A percentile compares a stretch with the other conserved stretches of the same genome.
Conservation (phyloP, 805 yeast genomes). For the Saccharomycopsis javanensis region DNA sequence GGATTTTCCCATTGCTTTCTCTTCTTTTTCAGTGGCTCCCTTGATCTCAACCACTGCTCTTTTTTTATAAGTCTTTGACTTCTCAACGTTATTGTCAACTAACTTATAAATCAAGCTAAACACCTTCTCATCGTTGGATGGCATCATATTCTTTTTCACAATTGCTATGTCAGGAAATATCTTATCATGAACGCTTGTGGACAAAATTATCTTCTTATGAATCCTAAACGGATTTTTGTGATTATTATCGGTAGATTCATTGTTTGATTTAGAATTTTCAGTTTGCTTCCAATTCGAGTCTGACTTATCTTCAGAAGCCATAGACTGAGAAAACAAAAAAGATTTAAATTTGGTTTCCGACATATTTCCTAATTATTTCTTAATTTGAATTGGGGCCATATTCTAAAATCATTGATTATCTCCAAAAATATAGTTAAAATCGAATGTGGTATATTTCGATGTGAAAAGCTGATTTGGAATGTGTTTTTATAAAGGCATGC, state of each 20-base stretch:
- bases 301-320: not conserved
- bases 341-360: not conserved
- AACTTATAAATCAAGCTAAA: not conserved
- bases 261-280: not conserved
- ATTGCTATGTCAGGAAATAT: not conserved
- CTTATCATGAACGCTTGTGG: not conserved
- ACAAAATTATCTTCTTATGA: not conserved
- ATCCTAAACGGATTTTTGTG: not conserved
- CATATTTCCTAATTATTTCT: not conserved
- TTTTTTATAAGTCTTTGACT: constrained; percentile 22
- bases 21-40: constrained; percentile 17
- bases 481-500: too few species aligned
- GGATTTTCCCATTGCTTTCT: constrained; percentile 25
- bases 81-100: constrained; percentile 8
- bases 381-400: not conserved
- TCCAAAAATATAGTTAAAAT: not conserved
- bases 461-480: too few species aligned
- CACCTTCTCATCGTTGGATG: not conserved
- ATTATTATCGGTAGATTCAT: not conserved
- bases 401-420: not conserved
- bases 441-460: too few species aligned
- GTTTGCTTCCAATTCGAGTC: constrained; percentile 2
- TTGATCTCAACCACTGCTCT: constrained; percentile 36
- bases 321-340: not conserved
- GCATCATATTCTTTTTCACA: not conserved